Conservation (phyloP, 2,329 filamentous ascomycete genomes). For the Fusarium anthophilum region DNA sequence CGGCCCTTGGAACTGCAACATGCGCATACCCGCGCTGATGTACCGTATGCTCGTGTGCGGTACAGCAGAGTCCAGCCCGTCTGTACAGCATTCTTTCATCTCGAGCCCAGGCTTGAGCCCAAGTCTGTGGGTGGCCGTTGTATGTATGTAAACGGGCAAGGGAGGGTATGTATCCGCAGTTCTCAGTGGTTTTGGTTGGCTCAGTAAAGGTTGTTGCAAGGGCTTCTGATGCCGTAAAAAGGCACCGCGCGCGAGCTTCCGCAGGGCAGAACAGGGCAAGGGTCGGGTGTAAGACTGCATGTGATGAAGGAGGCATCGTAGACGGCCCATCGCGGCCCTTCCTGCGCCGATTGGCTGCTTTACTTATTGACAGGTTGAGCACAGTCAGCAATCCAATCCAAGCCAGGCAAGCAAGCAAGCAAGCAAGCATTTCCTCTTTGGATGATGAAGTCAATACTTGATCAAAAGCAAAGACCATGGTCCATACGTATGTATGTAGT, state of each 20-base stretch:
- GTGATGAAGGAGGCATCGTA: background rate
- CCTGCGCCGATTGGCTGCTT: conserved; percentile 20
- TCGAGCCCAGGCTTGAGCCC: conserved; percentile 17
- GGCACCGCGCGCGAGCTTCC: conserved; percentile 19
- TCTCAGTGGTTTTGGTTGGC: background rate
- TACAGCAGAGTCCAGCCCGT: conserved; percentile 1
- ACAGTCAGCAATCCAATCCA: background rate
- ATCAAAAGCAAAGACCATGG: background rate
- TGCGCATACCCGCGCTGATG: conserved; percentile 26
- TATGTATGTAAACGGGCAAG: conserved; percentile 2
- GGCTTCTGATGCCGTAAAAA: conserved; percentile 27
- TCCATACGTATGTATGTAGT: background rate
- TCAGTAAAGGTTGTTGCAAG: conserved; percentile 20
- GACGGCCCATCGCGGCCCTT: background rate
- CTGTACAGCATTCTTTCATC: background rate
- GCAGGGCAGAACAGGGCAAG: conserved; percentile 9
- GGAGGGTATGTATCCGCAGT: conserved; percentile 31
- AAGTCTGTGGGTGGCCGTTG: conserved; percentile 32
- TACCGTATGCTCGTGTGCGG: conserved; percentile 9
- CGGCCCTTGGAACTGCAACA: background rate
- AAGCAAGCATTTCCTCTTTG: conserved; percentile 7
- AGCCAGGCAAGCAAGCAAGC: background rate
- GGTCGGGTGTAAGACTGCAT: conserved; percentile 6
- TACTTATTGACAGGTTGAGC: background rate
- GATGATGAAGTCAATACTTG: background rate